These are phyloP conservation scores for Aspergillus chevalieri DNA, from an alignment of 2,329 filamentous ascomycete species.

Conservation along the genomic window DNA sequence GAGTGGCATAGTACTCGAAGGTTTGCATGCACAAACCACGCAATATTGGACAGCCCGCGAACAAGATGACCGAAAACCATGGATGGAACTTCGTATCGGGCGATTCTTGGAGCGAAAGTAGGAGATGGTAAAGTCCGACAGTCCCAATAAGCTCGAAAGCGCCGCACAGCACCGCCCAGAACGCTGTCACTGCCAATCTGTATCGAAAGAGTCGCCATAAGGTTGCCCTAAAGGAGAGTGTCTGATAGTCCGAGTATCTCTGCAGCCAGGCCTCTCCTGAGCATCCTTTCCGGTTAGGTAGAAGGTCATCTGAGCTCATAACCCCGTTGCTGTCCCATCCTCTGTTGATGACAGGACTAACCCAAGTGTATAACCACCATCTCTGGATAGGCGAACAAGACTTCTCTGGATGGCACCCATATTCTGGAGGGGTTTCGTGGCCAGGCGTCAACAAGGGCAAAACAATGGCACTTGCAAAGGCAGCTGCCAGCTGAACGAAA, in stretches of 20 bases:
- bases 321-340: slow-evolving; percentile 1
- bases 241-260: not conserved
- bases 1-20: slow-evolving; percentile 9
- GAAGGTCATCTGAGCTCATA: slow-evolving; percentile 1
- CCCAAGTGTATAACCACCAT: slow-evolving; percentile 10
- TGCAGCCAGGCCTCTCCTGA: slow-evolving; percentile 2
- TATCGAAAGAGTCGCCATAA: slow-evolving; percentile 6
- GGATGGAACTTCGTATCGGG: slow-evolving; percentile 3
- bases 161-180: slow-evolving; percentile 5
- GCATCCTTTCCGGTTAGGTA: not conserved
- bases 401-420: slow-evolving; percentile 1
- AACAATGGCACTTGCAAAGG: slow-evolving; percentile 1
- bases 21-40: slow-evolving; percentile 11
- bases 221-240: not conserved
- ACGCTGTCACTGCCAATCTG: slow-evolving; percentile 2
- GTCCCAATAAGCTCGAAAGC: slow-evolving; percentile 7
- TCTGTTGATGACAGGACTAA: slow-evolving; percentile 4
- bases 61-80: slow-evolving; percentile 6
- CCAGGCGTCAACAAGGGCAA: slow-evolving; percentile 4
- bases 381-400: slow-evolving; percentile 4
- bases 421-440: not conserved
- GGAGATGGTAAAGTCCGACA: slow-evolving; percentile 6
- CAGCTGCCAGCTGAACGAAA: slow-evolving; percentile 1
- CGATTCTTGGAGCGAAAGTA: slow-evolving; percentile 5
- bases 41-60: slow-evolving; percentile 5